Base-by-base conservation (phyloP, 495 filamentous ascomycete genomes). In the Xylaria cubensis region DNA sequence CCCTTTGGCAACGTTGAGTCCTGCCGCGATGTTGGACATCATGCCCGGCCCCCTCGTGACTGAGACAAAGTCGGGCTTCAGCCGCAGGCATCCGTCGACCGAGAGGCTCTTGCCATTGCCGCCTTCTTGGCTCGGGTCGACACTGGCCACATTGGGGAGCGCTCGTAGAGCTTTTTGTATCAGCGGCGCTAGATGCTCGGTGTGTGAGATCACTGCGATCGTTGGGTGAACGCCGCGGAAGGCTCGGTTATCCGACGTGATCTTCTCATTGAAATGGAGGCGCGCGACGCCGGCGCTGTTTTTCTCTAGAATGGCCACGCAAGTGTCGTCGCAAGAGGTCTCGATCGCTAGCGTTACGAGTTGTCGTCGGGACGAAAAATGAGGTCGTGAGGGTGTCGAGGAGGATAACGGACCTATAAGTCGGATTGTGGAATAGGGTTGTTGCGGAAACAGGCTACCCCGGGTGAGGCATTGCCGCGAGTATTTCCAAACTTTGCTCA, bases 281-380 rank as follows among this genome's bases (percentile, higher is more conserved):
- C 80, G 85, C 8, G 88, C 87, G 13, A 79, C 77, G 3, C 77
- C 69, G 3, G 76, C 74, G 6, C 75, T 46, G 50, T 85, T 79
- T 67, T 88, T 92, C 70, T 93, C 87, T 17, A 98, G 85, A 58
- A 99, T 81, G 26, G 95, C 93, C 8, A 99, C 94, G 53, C 92
- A 95, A 1, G 95, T 97, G 83, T 99, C 96, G 81, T 99, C 96
- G 85, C 93, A 98, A n/a, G 95, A 97, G 19, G 92, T 93, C 84
- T 98, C 95, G 78, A 98, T 97, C 21, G 93, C 95, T 44, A 98
- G 90, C 0, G 93, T 95, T 19, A 93, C 79, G 56, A 93, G 83
- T 4, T 55, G 48, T 34, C 70, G 70, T 29, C 69, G 69, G 36
- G 39, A 44, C 17, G 17, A 4, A 36, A 24, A 21, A 29, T 42